Evolutionary conservation across 2,329 filamentous ascomycete species (phyloP).

Genomic region (Xylaria sp.): DNA sequence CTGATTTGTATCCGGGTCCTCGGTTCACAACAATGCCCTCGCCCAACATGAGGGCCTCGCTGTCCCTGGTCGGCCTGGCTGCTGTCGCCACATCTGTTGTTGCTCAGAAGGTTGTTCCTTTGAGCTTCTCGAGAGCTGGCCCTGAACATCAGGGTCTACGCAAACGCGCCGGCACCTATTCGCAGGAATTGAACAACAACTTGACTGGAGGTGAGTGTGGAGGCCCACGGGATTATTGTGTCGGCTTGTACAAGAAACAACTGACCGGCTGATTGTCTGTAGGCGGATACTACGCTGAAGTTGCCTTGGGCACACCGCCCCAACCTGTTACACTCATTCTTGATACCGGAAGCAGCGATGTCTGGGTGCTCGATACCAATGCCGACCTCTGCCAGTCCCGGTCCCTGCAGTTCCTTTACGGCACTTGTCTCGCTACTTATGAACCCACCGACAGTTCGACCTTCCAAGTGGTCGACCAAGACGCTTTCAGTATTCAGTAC

Average conservation of each 20-base stretch:
- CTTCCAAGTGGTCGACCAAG: constrained; percentile 55
- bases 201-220: constrained; percentile 57
- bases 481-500: constrained; percentile 69
- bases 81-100: constrained; percentile 31
- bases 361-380: constrained; percentile 62
- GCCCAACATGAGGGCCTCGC: constrained; percentile 38
- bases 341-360: constrained; percentile 72
- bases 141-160: constrained; percentile 22
- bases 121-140: constrained; percentile 42
- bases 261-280: neutral
- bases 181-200: constrained; percentile 62
- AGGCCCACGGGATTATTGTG: neutral
- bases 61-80: constrained; percentile 34
- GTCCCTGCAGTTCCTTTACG: constrained; percentile 50
- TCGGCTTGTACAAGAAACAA: neutral
- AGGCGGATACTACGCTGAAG: constrained; percentile 63
- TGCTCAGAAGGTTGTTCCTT: constrained; percentile 44
- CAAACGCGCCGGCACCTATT: constrained; percentile 46
- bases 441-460: constrained; percentile 60
- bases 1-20: neutral
- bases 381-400: constrained; percentile 55
- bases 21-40: neutral
- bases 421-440: constrained; percentile 55
- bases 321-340: constrained; percentile 65
- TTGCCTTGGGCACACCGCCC: constrained; percentile 67